phyloP scores from a whole-genome alignment of 2,329 filamentous ascomycete species.

The Chaetomium sp. region DNA sequence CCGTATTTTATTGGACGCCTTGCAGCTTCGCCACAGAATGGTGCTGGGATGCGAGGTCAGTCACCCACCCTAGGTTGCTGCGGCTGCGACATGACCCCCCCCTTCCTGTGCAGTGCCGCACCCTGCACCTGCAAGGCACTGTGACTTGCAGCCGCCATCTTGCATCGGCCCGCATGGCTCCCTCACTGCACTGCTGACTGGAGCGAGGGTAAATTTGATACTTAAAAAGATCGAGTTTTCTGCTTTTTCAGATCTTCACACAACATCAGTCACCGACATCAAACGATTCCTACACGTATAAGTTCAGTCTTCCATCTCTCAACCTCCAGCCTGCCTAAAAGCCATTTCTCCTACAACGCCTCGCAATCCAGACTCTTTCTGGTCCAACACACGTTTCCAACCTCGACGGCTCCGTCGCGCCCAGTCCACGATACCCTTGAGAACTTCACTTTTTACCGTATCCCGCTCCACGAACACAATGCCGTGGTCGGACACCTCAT shows the following conservation, averaged over 20 bases:
- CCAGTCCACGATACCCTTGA: not conserved
- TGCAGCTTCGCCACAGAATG: conserved; percentile 14
- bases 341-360: not conserved
- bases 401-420: not conserved
- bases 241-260: conserved; percentile 1
- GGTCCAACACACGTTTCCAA: not conserved
- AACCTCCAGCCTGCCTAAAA: not conserved
- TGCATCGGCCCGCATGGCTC: conserved; percentile 20
- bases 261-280: not conserved
- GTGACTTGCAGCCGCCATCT: not conserved
- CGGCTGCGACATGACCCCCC: conserved; percentile 8
- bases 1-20: conserved; percentile 15
- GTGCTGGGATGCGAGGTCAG: no score
- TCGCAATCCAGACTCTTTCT: not conserved
- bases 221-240: not conserved
- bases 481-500: conserved; percentile 13
- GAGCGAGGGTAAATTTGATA: not conserved
- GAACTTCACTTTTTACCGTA: not conserved
- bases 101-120: not conserved
- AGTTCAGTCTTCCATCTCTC: not conserved
- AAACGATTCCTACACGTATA: not conserved
- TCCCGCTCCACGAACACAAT: conserved; percentile 2
- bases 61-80: conserved; percentile 10
- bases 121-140: conserved; percentile 20
- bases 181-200: conserved; percentile 11